Percentiles rank a stretch among this genome's conserved stretches.
Evolutionary conservation across 768 basidiomycete genomes (phyloP).

Genomic region (Leucocoprinus birnbaumii): DNA sequence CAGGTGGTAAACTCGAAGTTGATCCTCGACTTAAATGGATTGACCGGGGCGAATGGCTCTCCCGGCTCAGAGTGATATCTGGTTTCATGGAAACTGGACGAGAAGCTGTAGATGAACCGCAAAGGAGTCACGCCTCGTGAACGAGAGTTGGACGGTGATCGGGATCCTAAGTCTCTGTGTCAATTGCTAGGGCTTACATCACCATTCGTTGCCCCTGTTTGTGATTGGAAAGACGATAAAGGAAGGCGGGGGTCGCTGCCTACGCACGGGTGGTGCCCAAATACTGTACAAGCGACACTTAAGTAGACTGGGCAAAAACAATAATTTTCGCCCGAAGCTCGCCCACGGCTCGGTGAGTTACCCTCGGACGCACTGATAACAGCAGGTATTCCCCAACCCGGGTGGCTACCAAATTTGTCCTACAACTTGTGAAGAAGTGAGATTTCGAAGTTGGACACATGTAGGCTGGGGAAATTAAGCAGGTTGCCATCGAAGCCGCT

Average conservation of each 20-base stretch:
- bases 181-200: not conserved
- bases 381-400: not conserved
- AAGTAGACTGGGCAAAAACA: not conserved
- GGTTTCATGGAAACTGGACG: constrained; percentile 38
- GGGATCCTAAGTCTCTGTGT: not conserved
- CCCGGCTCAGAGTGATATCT: constrained; percentile 34
- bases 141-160: constrained; percentile 24
- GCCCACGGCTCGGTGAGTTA: constrained; percentile 1
- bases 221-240: not conserved
- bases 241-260: constrained; percentile 6
- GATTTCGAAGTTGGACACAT: constrained; percentile 3
- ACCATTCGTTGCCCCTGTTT: constrained; percentile 3
- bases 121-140: constrained; percentile 58
- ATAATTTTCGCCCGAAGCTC: not conserved
- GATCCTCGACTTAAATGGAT: constrained; percentile 43
- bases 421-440: constrained; percentile 5
- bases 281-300: not conserved
- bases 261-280: not conserved
- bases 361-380: constrained; percentile 10
- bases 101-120: constrained; percentile 53
- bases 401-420: constrained; percentile 3
- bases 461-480: constrained; percentile 6
- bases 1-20: constrained; percentile 17
- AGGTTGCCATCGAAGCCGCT: constrained; percentile 3
- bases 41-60: constrained; percentile 53